Percentiles rank a stretch among this genome's conserved stretches.
Evolutionary conservation across 768 basidiomycete species (phyloP).

Genomic region (Heimioporus sp.): DNA sequence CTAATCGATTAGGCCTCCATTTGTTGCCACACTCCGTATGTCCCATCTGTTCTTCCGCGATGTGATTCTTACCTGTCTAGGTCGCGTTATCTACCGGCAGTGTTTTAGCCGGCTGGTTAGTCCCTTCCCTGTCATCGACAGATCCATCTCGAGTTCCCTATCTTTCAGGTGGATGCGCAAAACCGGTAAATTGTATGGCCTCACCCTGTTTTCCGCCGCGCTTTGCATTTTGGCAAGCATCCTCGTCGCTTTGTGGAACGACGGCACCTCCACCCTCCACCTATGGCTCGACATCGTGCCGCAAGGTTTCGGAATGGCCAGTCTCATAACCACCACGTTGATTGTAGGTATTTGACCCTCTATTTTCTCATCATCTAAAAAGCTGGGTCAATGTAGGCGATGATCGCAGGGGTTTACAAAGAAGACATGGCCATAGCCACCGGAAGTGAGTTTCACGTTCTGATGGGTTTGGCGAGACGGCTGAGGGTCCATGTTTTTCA

Average conservation of each 20-base stretch:
- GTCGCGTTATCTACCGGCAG: conserved; percentile 82
- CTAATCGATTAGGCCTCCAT: conserved; percentile 60
- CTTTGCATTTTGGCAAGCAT: conserved; percentile 57
- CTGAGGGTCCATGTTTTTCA: conserved; percentile 31
- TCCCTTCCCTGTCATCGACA: conserved; percentile 11
- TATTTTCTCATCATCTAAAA: conserved; percentile 4
- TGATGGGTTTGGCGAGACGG: conserved; percentile 2
- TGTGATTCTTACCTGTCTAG: conserved; percentile 37
- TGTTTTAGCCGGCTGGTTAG: conserved; percentile 82
- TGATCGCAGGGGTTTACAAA: conserved; percentile 79
- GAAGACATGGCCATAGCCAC: conserved; percentile 87
- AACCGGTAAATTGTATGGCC: conserved; percentile 81
- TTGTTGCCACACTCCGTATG: conserved; percentile 87
- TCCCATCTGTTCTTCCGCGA: conserved; percentile 2
- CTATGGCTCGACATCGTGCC: conserved; percentile 79
- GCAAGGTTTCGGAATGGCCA: conserved; percentile 82
- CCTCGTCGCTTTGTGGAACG: conserved; percentile 66
- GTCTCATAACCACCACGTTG: conserved; percentile 80
- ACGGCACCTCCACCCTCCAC: conserved; percentile 55
- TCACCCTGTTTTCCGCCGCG: conserved; percentile 66
- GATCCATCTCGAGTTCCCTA: conserved; percentile 5
- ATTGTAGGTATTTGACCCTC: conserved; percentile 54
- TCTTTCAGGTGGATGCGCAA: conserved; percentile 70
- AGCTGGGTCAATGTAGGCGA: conserved; percentile 51
- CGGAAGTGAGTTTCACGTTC: conserved; percentile 61